Conservation (phyloP, 257 asterid genomes). For the Eustoma russellianum region DNA sequence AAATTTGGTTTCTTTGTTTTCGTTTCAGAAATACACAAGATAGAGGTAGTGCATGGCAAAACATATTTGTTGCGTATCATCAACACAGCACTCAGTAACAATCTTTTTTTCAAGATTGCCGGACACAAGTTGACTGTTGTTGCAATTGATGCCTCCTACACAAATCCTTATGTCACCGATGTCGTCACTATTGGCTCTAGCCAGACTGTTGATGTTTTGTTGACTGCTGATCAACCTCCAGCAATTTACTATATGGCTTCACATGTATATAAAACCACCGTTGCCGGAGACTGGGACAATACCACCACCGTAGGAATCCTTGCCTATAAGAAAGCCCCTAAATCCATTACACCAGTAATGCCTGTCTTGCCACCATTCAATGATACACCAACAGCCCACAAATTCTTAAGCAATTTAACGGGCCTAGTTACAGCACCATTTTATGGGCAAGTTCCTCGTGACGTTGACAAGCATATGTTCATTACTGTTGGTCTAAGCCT, state of each 20-base stretch:
- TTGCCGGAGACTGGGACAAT: slow-evolving; percentile 1
- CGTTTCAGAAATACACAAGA: slow-evolving; percentile 35
- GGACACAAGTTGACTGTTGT: slow-evolving; percentile 33
- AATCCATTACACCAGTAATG: not conserved
- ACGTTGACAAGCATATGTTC: slow-evolving; percentile 7
- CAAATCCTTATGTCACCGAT: slow-evolving; percentile 29
- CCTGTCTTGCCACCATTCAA: not conserved
- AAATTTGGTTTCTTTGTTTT: too few relatives aligned
- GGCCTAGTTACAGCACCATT: not conserved
- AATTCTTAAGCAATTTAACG: not conserved
- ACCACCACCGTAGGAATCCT: slow-evolving; percentile 5
- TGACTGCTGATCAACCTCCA: slow-evolving; percentile 14
- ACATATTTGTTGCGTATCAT: slow-evolving; percentile 32
- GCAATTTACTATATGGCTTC: slow-evolving; percentile 8
- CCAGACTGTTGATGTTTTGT: slow-evolving; percentile 35
- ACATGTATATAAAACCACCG: not conserved
- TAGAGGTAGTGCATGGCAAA: slow-evolving; percentile 23
- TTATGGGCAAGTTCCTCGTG: not conserved
- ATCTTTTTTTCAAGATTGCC: slow-evolving; percentile 45
- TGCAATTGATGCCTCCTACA: slow-evolving; percentile 36
- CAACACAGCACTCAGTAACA: slow-evolving; percentile 37
- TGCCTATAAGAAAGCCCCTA: not conserved
- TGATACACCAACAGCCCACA: slow-evolving; percentile 8
- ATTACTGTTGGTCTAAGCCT: slow-evolving; percentile 7
- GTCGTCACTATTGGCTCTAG: slow-evolving; percentile 29